Conservation (phyloP, 2,329 filamentous ascomycete genomes). For the Aspergillus sp. region DNA sequence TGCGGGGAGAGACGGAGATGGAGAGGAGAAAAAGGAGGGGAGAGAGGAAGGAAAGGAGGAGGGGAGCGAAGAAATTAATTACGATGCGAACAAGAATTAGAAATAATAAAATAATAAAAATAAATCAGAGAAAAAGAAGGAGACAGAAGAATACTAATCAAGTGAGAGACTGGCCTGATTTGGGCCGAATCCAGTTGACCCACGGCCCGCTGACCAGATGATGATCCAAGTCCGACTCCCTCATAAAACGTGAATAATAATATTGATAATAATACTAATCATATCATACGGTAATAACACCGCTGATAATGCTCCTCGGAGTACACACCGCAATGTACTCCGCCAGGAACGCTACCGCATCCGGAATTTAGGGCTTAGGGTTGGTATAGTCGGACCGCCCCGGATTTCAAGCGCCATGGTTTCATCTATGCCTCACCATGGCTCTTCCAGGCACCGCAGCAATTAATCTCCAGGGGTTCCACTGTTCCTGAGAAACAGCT, state of each 20-base stretch:
- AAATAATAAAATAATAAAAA: constrained; percentile 1
- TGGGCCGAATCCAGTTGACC: constrained; percentile 8
- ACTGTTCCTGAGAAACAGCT: constrained; percentile 6
- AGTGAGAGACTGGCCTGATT: not conserved
- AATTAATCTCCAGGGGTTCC: not conserved
- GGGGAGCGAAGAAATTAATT: not conserved
- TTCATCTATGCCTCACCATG: constrained; percentile 9
- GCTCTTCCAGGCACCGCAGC: not conserved
- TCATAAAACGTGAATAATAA: no score
- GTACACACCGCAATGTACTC: not conserved
- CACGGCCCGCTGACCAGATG: constrained; percentile 7
- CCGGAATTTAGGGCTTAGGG: constrained; percentile 26
- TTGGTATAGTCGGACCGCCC: constrained; percentile 5
- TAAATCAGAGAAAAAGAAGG: not conserved
- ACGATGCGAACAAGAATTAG: no score
- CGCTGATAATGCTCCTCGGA: not conserved
- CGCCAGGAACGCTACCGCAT: no score
- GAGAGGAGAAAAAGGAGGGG: constrained; percentile 9
- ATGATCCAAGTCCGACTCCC: no score
- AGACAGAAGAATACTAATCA: not conserved
- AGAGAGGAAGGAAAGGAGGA: constrained; percentile 10
- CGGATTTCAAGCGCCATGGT: not conserved
- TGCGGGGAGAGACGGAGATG: constrained; percentile 13
- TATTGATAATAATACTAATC: no score
- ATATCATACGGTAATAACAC: no score